These are phyloP conservation scores for Talaromyces wortmannii DNA, from an alignment of 495 filamentous ascomycete genomes.

Conservation along the genomic window DNA sequence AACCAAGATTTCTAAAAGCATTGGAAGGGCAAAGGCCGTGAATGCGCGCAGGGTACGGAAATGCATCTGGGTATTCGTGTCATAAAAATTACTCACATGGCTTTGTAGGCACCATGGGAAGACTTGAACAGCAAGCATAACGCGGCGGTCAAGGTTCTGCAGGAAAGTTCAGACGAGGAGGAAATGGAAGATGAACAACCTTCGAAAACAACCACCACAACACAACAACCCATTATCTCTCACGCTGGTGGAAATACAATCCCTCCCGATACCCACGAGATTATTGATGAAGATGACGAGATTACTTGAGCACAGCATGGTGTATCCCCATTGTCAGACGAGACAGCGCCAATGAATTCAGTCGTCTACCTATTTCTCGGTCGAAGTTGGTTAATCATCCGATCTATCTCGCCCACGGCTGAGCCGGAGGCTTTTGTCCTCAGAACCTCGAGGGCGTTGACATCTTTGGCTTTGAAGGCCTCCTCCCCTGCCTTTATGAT, in stretches of 20 bases:
- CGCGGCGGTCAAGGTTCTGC: constrained; percentile 1
- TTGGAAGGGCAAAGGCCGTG: constrained; percentile 29
- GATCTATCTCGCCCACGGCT: constrained; percentile 49
- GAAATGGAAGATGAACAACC: not conserved
- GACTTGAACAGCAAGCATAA: constrained; percentile 28
- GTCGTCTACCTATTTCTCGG: constrained; percentile 22
- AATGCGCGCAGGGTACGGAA: constrained; percentile 26
- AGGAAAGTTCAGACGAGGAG: not conserved
- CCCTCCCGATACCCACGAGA: constrained; percentile 10
- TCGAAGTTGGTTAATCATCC: constrained; percentile 51
- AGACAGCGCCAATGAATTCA: not conserved
- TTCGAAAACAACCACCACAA: not conserved
- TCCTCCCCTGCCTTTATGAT: constrained; percentile 88
- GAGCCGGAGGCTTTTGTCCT: constrained; percentile 49
- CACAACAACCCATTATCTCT: not conserved
- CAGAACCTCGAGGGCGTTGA: constrained; percentile 56
- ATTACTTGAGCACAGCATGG: constrained; percentile 31
- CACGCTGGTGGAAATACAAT: not conserved
- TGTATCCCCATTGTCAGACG: not conserved
- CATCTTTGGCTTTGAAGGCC: constrained; percentile 74
- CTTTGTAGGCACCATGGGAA: constrained; percentile 31
- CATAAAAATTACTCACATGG: not conserved
- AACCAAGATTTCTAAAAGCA: constrained; percentile 62
- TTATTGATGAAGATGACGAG: constrained; percentile 31
- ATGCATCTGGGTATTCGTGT: not conserved